These are phyloP conservation scores for Ceriops tagal DNA, from an alignment of 345 rosid genomes.

Conservation along the genomic window DNA sequence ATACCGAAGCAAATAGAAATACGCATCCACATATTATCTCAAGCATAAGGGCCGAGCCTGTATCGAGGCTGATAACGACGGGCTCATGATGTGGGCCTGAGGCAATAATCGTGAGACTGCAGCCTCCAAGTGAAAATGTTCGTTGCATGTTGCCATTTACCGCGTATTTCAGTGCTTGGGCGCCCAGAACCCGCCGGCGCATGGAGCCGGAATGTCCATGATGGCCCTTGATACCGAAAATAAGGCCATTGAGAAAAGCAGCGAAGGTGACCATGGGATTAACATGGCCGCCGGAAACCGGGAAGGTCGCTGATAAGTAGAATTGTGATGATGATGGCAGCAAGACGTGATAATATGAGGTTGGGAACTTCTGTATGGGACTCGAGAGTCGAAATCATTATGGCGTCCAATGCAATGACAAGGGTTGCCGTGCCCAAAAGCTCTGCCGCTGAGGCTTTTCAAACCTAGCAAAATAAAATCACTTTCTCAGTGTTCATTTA, in stretches of 20 bases:
- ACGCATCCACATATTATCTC: constrained; percentile 39
- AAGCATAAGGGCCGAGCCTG: constrained; percentile 25
- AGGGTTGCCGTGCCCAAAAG: constrained; percentile 21
- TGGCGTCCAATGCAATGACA: constrained; percentile 21
- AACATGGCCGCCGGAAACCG: constrained; percentile 45
- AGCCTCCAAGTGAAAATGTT: constrained; percentile 39
- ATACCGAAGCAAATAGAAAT: constrained; percentile 38
- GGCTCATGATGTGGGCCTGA: constrained; percentile 29
- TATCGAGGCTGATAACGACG: constrained; percentile 14
- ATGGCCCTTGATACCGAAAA: constrained; percentile 21
- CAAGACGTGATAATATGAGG: constrained; percentile 15
- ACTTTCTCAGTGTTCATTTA: not conserved
- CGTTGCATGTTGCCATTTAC: constrained; percentile 16
- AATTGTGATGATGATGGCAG: constrained; percentile 12
- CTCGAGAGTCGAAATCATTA: constrained; percentile 20
- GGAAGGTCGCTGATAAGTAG: constrained; percentile 26
- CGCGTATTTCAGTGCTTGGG: constrained; percentile 29
- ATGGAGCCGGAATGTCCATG: constrained; percentile 35
- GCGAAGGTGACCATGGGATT: constrained; percentile 36
- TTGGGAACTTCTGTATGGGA: constrained; percentile 16
- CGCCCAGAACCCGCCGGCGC: constrained; percentile 37
- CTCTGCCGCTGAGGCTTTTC: constrained; percentile 28
- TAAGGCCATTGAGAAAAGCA: constrained; percentile 28
- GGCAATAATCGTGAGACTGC: constrained; percentile 21
- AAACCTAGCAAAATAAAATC: not conserved